Conservation (phyloP, 176 grass and related monocot genomes). For the Oryza brachyantha region DNA sequence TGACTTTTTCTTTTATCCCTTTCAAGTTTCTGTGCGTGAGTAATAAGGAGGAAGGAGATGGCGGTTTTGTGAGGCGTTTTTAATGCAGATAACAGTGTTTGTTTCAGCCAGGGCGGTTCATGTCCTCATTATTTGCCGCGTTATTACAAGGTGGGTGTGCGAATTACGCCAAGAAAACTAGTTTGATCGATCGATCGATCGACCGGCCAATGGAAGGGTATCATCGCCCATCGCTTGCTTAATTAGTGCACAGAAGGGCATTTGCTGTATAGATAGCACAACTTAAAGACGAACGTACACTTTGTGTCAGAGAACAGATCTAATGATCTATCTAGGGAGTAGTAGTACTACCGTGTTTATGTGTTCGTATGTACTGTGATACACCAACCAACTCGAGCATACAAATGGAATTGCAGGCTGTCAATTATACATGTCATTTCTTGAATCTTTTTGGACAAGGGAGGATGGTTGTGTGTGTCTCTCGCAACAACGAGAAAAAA, state of each 20-base stretch:
- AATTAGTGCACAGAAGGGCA: neutral
- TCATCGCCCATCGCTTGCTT: neutral
- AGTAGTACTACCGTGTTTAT: neutral
- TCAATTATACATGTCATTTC: slow-evolving; percentile 31
- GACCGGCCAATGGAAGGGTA: neutral
- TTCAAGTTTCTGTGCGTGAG: neutral
- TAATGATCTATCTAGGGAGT: neutral
- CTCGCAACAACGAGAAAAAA: slow-evolving; percentile 42
- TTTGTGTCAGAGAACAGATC: neutral
- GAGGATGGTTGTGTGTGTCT: slow-evolving; percentile 13
- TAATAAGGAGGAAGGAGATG: neutral
- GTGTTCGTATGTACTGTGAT: neutral
- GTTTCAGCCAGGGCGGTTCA: neutral
- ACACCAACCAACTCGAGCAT: slow-evolving; percentile 3
- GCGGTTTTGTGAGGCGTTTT: neutral
- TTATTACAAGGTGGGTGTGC: neutral
- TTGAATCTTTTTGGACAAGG: slow-evolving; percentile 41
- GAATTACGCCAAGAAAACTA: neutral
- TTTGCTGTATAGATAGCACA: neutral
- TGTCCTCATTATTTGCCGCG: neutral
- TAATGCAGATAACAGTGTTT: neutral
- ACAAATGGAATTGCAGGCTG: slow-evolving; percentile 18
- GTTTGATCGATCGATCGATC: neutral
- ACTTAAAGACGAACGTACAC: neutral
- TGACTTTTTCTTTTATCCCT: neutral